These are phyloP conservation scores for Bromus sterilis DNA, from an alignment of 176 grass and related monocot genomes.

Conservation along the genomic window DNA sequence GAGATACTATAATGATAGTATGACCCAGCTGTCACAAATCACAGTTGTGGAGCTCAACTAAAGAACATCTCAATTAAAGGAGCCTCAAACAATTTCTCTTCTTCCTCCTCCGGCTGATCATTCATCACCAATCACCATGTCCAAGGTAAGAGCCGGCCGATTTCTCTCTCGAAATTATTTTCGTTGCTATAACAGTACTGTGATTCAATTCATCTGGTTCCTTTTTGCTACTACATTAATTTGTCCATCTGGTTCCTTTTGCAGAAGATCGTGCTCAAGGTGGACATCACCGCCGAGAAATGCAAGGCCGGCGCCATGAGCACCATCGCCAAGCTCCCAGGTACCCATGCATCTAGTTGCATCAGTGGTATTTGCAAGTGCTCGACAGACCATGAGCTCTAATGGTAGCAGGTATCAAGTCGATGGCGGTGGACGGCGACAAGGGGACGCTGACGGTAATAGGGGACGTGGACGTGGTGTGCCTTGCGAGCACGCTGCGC, in stretches of 20 bases:
- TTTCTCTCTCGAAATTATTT: not conserved
- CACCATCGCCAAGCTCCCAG: constrained; percentile 25
- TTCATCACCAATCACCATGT: constrained; percentile 8
- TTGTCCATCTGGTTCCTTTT: not conserved
- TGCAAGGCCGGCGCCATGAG: constrained; percentile 46
- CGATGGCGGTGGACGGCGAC: constrained; percentile 44
- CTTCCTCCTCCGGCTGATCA: not conserved
- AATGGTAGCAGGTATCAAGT: constrained; percentile 42
- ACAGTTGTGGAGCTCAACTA: not conserved
- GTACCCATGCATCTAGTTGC: constrained; percentile 11
- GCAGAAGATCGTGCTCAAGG: constrained; percentile 78
- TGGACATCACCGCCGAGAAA: constrained; percentile 24
- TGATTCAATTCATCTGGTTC: not conserved
- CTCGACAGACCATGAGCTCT: not conserved
- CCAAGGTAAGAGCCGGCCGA: not conserved
- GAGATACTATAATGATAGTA: not conserved
- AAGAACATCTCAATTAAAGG: too few relatives aligned
- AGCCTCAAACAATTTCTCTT: not conserved
- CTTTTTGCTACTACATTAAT: not conserved
- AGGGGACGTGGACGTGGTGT: constrained; percentile 48
- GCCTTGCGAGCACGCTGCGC: constrained; percentile 30
- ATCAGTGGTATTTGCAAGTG: not conserved
- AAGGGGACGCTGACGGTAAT: constrained; percentile 55
- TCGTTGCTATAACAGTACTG: too few relatives aligned
- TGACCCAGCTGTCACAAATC: not conserved